Conservation (phyloP, 1,284 basidiomycete genomes). For the Irpex sp. region DNA sequence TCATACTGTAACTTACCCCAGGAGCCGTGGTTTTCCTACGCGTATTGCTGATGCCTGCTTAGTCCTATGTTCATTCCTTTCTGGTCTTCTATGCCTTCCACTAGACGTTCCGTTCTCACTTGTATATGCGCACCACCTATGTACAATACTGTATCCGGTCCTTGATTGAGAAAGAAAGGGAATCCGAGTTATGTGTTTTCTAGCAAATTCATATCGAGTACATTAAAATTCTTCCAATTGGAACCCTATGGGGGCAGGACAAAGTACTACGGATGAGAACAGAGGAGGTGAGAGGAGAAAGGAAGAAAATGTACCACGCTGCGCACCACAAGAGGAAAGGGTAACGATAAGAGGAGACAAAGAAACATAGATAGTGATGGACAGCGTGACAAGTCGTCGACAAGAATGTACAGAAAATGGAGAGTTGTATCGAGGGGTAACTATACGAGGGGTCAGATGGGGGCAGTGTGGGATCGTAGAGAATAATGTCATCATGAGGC, state of each 20-base stretch:
- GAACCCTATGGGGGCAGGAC: constrained; percentile 13
- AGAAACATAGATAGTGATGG: constrained; percentile 8
- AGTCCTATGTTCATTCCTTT: background rate
- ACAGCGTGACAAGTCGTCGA: background rate
- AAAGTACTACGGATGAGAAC: constrained; percentile 12
- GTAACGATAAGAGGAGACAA: background rate
- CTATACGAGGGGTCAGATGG: background rate
- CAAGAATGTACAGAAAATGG: constrained; percentile 5
- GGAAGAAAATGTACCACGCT: constrained; percentile 1
- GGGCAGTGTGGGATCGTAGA: background rate
- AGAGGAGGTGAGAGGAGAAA: constrained; percentile 4
- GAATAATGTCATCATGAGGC: constrained; percentile 20
- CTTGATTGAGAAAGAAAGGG: background rate
- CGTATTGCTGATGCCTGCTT: background rate
- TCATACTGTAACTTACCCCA: background rate
- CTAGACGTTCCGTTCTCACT: constrained; percentile 6
- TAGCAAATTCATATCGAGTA: constrained; percentile 25
- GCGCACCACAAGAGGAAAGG: background rate
- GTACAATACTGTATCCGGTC: constrained; percentile 5
- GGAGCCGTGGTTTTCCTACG: background rate
- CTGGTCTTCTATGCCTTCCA: background rate
- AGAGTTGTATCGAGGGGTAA: constrained; percentile 2
- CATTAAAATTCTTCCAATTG: constrained; percentile 23
- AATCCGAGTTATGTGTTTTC: constrained; percentile 6
- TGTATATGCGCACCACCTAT: constrained; percentile 17